Base-by-base conservation (phyloP, 768 basidiomycete species). In the Agaricus sinodeliciosus region DNA sequence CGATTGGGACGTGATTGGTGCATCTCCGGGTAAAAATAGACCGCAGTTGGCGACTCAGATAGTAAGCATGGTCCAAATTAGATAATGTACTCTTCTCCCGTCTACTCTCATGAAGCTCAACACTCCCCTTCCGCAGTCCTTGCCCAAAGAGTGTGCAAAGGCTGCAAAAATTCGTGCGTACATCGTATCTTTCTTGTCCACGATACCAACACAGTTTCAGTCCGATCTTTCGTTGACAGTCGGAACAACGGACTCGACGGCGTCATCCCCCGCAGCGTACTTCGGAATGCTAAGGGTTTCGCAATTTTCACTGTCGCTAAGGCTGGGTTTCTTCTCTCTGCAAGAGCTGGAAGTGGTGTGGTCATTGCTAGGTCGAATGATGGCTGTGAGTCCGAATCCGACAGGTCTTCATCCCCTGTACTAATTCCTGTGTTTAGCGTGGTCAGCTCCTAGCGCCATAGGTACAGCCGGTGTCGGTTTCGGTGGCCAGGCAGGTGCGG, bases 381-480 rank as follows among this genome's bases (percentile, higher is more conserved):
- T 65, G 94, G 92, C 60, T 73, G 90, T 93, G 63, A 70, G 91
- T 72, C 19, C 26, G 39, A 51, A 43, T 43, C 39, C 27, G 40
- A 16, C n/a, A 43, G 25, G 15, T 42, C 27, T 27, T 44, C 41
- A 44, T 50, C 51, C 51, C 7, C 26, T 49, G 19, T 51, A 55
- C 18, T 54, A 50, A 51, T 31, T 15, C 7, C 11, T 22, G 4
- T 22, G 39, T 52, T 34, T 28, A 93, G 88, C 80, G 35, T 99
- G 94, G 94, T 91, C 90, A 34, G 84, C 94, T 16, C 96, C 96
- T 3, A 89, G 87, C 63, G 96, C 95, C 2, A 95, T 99, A 42
- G 94, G 94, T 22, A 85, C 90, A 3, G 95, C 87, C 12, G 95
- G 95, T 0, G 63, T 94, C 4, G 95, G 95, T 0, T 72, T 94